phyloP scores from a whole-genome alignment of 495 filamentous ascomycete species.

The Emericellopsis terricola region DNA sequence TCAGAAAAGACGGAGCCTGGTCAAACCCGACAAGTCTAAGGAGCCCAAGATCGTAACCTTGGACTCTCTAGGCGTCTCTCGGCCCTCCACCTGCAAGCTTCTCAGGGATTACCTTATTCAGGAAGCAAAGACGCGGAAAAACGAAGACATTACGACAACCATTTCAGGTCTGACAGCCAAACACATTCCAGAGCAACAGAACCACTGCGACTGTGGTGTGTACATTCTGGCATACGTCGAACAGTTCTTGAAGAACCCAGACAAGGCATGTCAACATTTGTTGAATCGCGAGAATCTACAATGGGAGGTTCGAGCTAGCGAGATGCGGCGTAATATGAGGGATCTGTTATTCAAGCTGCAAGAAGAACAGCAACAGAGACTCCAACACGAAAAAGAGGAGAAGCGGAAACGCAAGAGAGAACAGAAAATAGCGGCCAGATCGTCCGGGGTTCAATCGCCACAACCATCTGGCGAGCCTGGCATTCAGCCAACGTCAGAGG shows the following conservation, averaged over 20 bases:
- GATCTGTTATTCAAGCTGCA: slow-evolving; percentile 18
- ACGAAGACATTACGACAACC: slow-evolving; percentile 31
- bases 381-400: slow-evolving; percentile 7
- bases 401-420: slow-evolving; percentile 5
- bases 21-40: slow-evolving; percentile 5
- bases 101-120: slow-evolving; percentile 61
- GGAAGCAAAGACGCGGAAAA: slow-evolving; percentile 53
- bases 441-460: background rate
- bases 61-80: slow-evolving; percentile 56
- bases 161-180: slow-evolving; percentile 39
- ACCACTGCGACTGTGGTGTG: slow-evolving; percentile 77
- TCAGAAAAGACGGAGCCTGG: too few species aligned
- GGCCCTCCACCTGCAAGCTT: slow-evolving; percentile 38
- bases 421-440: too few species aligned
- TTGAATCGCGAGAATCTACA: slow-evolving; percentile 11
- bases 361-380: slow-evolving; percentile 11
- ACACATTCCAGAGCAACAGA: slow-evolving; percentile 59
- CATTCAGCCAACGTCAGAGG: too few species aligned
- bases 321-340: slow-evolving; percentile 17
- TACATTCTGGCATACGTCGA: slow-evolving; percentile 71
- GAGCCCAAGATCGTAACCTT: slow-evolving; percentile 66
- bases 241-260: slow-evolving; percentile 56
- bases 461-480: background rate
- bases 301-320: slow-evolving; percentile 18
- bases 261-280: slow-evolving; percentile 31